Percentiles rank a stretch among this genome's conserved stretches.
phyloP scores from a whole-genome alignment of 2,329 filamentous ascomycete genomes.

The Talaromyces atroroseus region DNA sequence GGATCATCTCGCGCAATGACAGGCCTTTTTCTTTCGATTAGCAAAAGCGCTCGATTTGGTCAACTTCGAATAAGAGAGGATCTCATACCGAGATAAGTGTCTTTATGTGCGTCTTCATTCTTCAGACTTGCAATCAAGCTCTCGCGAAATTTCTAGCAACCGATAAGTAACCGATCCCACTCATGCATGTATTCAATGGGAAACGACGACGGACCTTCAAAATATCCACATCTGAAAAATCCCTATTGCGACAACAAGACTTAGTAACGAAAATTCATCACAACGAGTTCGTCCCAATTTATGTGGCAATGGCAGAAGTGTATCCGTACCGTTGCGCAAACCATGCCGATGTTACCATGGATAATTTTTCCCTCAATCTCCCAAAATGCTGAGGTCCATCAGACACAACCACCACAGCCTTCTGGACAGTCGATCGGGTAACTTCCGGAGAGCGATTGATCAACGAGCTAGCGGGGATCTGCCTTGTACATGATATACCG shows the following conservation, averaged over 20 bases:
- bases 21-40: conserved; percentile 38
- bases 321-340: conserved; percentile 72
- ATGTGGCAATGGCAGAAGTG: background rate
- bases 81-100: conserved; percentile 75
- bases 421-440: conserved; percentile 95
- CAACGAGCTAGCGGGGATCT: conserved; percentile 74
- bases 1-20: conserved; percentile 82
- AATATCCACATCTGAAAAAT: conserved; percentile 90
- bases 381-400: conserved; percentile 87
- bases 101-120: conserved; percentile 66
- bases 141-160: conserved; percentile 71
- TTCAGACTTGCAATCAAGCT: conserved; percentile 60
- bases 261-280: background rate
- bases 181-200: background rate
- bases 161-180: conserved; percentile 17
- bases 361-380: conserved; percentile 80
- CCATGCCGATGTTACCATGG: conserved; percentile 90
- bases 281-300: background rate
- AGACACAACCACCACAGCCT: conserved; percentile 92
- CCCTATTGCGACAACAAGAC: conserved; percentile 37
- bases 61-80: background rate
- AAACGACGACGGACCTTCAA: conserved; percentile 49
- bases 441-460: conserved; percentile 79
- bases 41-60: background rate
- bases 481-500: conserved; percentile 89